Conservation (phyloP, 257 asterid species). For the Nicotiana paniculata region DNA sequence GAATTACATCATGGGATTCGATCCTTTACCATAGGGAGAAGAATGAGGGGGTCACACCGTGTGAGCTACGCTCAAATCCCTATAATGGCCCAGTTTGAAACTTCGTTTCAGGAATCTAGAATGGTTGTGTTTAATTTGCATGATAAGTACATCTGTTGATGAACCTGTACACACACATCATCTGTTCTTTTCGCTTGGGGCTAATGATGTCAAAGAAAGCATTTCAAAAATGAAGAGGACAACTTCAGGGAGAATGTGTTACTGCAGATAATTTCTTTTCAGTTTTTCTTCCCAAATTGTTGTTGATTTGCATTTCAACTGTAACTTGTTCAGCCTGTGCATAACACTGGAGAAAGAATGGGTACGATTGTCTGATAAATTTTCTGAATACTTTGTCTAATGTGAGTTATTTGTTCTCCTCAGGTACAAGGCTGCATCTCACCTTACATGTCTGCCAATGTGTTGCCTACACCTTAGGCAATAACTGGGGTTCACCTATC, state of each 20-base stretch:
- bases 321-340: background rate
- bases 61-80: background rate
- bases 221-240: background rate
- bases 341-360: background rate
- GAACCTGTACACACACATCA: background rate
- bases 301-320: background rate
- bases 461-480: conserved; percentile 44
- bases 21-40: background rate
- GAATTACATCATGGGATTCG: background rate
- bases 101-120: background rate
- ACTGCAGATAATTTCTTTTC: background rate
- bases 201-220: background rate
- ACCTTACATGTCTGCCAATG: conserved; percentile 77
- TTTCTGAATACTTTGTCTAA: background rate
- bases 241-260: background rate
- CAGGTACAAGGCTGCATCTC: conserved; percentile 89
- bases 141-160: background rate
- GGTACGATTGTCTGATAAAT: background rate
- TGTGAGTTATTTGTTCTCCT: conserved; percentile 8
- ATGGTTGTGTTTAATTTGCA: background rate
- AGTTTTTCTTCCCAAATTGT: background rate
- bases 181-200: background rate
- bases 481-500: background rate
- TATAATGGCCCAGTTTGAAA: background rate
- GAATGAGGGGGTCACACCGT: background rate